These are phyloP conservation scores for Camellia japonica DNA, from an alignment of 148 eudicot genomes.

Conservation along the genomic window DNA sequence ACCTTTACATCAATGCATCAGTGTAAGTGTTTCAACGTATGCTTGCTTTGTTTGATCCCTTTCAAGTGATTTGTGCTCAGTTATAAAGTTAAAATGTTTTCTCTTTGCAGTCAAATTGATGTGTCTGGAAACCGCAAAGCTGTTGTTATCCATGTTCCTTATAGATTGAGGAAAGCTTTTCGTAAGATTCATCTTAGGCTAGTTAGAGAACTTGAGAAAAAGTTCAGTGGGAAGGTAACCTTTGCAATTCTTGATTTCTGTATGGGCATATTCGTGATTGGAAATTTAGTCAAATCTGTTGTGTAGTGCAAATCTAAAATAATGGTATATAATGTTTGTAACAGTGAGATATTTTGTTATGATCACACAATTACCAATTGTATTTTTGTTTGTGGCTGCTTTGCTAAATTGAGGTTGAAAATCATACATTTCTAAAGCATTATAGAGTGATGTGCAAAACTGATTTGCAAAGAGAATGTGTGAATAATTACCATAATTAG, in stretches of 20 bases:
- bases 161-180: constrained; percentile 77
- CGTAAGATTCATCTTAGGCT: constrained; percentile 75
- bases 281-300: neutral
- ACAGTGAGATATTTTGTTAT: neutral
- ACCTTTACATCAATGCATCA: constrained; percentile 77
- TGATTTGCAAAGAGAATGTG: neutral
- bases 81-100: neutral
- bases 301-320: neutral
- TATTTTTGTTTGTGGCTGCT: neutral
- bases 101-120: constrained; percentile 63
- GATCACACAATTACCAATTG: neutral
- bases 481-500: neutral
- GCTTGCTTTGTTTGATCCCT: neutral
- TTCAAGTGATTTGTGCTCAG: neutral
- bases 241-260: neutral
- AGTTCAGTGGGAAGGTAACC: constrained; percentile 91
- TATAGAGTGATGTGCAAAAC: neutral
- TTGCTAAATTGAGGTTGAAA: neutral
- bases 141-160: constrained; percentile 80
- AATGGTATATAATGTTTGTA: neutral
- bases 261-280: neutral
- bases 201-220: constrained; percentile 90
- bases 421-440: neutral
- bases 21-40: constrained; percentile 34
- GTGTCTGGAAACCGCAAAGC: constrained; percentile 75